Evolutionary conservation across 352 stramenopile genomes (phyloP), one percentile per base, ranked within the genome.

Genomic region (Elongisporangium senticosum): DNA sequence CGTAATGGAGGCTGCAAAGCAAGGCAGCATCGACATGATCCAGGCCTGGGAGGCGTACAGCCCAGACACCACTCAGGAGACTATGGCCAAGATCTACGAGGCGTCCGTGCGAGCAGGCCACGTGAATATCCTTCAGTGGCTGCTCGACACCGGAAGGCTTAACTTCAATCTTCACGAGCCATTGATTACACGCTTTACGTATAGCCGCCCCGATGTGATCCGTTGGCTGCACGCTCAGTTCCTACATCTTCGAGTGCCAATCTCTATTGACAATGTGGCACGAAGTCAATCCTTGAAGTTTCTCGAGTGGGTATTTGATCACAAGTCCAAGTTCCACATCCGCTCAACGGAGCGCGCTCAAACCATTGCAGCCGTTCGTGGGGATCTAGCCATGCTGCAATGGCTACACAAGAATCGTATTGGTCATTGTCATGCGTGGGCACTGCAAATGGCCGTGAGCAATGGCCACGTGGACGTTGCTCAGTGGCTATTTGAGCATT

Each of bases 211-310:
- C 3, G 33, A 60, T 7, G 58, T 80, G 8, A 61, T 84, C 14
- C 43, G 75, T 24, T 83, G 71, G 65, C 60, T 88, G 39, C 65
- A 69, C 39, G 19, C 62, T 53, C 33, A 59, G 67, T 72, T 33
- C 82, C 71, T 56, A 72, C 77, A 22, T 43, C 67, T 24, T 63
- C 72, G 8, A 72, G 74, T 7, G 85, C 81, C 63, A 64, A 83
- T 43, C 8, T 43, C 33, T 10, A 17, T 43, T 1, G 33, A 43
- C 33, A 43, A 43, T 43, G 33, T 43, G 33, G 33, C 33, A 43
- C 15, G 8, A 10, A 17, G 10, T 43, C 33, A 15, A 43, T 4
- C 33, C 3, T 17, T 43, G 33, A 4, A 17, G 8, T 43, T 43
- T 43, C 33, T 43, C 10, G 17, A 43, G 33, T 43, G 33, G 11